Percentiles rank a stretch among this genome's conserved stretches.
Evolutionary conservation across 495 filamentous ascomycete genomes (phyloP).

Genomic region (Sabuloglossum arenarium): DNA sequence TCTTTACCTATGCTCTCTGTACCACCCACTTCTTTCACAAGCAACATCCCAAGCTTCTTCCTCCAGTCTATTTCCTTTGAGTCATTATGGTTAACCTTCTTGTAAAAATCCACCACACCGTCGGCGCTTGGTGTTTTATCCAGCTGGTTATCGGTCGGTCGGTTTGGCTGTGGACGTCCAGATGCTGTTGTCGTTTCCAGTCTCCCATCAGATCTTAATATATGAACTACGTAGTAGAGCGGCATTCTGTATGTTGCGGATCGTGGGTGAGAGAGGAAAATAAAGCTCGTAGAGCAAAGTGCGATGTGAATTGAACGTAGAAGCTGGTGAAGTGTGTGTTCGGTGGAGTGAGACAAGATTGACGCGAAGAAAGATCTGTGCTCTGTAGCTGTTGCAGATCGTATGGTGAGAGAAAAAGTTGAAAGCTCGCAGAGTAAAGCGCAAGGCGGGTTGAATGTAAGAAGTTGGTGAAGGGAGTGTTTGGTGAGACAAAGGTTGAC

Average conservation of each 20-base stretch:
- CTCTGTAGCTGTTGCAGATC: no score
- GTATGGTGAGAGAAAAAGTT: no score
- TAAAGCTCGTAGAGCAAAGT: no score
- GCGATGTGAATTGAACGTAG: no score
- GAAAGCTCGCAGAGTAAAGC: no score
- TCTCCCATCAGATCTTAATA: constrained; percentile 20
- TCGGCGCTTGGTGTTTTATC: constrained; percentile 23
- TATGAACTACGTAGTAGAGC: background rate
- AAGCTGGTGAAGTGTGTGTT: no score
- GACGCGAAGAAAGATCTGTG: no score
- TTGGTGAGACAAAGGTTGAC: no score
- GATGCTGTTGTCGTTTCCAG: constrained; percentile 7
- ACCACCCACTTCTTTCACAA: constrained; percentile 19
- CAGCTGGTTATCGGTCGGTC: constrained; percentile 23
- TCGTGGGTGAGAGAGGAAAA: no score
- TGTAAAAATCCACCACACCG: constrained; percentile 28
- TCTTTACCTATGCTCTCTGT: background rate
- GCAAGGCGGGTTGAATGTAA: no score
- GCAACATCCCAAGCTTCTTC: constrained; percentile 30
- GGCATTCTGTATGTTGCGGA: background rate
- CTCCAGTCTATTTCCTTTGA: constrained; percentile 30
- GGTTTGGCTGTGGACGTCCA: constrained; percentile 15
- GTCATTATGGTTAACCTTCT: constrained; percentile 18
- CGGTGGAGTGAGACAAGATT: no score
- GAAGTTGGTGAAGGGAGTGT: no score